Percentiles rank a stretch among this genome's conserved stretches.
Conservation (phyloP, 179 eudicot genomes). For the Patellifolia procumbens region DNA sequence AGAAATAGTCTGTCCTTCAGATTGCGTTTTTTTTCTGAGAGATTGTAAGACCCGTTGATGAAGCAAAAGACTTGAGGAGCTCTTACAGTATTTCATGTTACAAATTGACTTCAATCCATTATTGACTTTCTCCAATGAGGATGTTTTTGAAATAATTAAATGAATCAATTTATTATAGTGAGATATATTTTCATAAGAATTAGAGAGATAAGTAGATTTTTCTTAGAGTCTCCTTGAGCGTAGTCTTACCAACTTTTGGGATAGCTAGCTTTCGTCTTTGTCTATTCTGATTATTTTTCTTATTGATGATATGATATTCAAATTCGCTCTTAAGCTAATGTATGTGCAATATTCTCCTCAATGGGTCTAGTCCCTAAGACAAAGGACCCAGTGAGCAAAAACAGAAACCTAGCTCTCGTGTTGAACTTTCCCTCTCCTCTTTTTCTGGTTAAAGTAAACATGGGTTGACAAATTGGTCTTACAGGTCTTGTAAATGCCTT, state of each 20-base stretch:
- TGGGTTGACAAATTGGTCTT: slow-evolving; percentile 28
- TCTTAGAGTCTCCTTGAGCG: no score
- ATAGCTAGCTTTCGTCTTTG: background rate
- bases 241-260: background rate
- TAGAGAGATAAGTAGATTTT: background rate
- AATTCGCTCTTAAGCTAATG: background rate
- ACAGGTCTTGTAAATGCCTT: slow-evolving; percentile 95
- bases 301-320: background rate
- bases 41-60: no score
- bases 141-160: background rate
- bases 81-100: no score
- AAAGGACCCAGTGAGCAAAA: background rate
- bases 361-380: background rate
- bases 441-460: background rate
- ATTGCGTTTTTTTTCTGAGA: no score
- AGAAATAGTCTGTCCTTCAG: no score
- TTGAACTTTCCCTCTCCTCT: background rate
- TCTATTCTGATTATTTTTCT: background rate
- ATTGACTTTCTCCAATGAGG: slow-evolving; percentile 4
- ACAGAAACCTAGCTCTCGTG: background rate
- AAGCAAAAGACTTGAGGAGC: no score
- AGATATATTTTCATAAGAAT: background rate
- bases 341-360: background rate
- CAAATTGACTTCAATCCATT: no score
- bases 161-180: background rate